phyloP scores from a whole-genome alignment of 192 early-diverging fungal species.

The Backusella mclennaniae region DNA sequence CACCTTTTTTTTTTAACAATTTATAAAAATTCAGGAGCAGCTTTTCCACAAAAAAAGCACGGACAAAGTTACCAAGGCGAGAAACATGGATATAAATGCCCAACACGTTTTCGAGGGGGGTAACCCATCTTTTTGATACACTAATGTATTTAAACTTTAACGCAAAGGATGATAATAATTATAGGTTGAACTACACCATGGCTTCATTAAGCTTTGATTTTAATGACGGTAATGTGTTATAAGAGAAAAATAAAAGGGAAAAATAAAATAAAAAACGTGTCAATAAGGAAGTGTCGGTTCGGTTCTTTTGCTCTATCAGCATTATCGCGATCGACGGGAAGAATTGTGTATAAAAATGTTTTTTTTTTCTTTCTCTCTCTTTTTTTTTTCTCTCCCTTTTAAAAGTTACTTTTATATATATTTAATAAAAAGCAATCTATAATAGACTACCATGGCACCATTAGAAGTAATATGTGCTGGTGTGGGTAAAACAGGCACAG shows the following conservation, averaged over 20 bases:
- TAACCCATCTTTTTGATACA: background rate
- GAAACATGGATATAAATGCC: background rate
- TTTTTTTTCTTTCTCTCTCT: too few relatives aligned
- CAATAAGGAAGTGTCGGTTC: background rate
- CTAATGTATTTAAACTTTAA: background rate
- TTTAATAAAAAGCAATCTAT: background rate
- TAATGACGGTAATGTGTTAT: background rate
- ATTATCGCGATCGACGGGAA: background rate
- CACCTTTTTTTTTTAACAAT: too few relatives aligned
- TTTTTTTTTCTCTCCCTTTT: too few relatives aligned
- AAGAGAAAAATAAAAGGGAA: too few relatives aligned
- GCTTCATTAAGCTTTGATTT: background rate
- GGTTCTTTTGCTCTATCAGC: background rate
- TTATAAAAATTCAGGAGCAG: too few relatives aligned
- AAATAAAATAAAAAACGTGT: background rate
- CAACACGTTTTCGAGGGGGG: too few relatives aligned
- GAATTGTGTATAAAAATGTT: background rate
- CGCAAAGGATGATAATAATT: background rate
- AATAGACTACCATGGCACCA: slow-evolving; percentile 12
- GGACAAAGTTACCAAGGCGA: background rate
- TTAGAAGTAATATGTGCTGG: slow-evolving; percentile 24
- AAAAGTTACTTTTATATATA: background rate
- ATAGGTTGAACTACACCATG: background rate
- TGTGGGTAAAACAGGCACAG: slow-evolving; percentile 24
- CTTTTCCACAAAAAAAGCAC: background rate